A percentile compares a stretch with the other conserved stretches of the same genome.
Conservation (phyloP, 2,329 filamentous ascomycete genomes). For the Leptodontidium sp. region DNA sequence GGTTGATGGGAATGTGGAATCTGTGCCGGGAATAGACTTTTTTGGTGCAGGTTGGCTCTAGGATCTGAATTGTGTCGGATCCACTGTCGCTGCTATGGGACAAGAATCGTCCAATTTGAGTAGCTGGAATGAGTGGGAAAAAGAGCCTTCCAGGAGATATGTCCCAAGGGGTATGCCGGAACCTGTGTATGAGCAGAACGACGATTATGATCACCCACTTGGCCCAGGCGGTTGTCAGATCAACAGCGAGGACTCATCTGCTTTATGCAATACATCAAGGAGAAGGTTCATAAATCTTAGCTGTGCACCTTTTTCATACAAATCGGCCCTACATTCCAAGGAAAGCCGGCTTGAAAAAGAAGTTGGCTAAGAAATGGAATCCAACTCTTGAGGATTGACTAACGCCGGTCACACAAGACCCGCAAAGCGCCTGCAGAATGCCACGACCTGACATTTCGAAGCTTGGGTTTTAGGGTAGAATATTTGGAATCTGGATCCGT, state of each 20-base stretch:
- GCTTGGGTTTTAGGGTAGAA: too few species aligned
- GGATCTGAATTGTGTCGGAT: slow-evolving; percentile 21
- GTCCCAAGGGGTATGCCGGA: background rate
- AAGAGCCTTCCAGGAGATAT: background rate
- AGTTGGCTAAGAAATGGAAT: slow-evolving; percentile 44
- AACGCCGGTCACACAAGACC: too few species aligned
- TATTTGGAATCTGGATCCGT: too few species aligned
- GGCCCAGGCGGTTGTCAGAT: background rate
- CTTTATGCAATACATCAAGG: slow-evolving; percentile 34
- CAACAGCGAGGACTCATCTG: slow-evolving; percentile 50
- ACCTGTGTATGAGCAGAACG: slow-evolving; percentile 7
- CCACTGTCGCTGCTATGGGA: slow-evolving; percentile 16
- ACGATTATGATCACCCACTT: background rate
- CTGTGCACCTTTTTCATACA: too few species aligned
- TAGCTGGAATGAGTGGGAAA: background rate
- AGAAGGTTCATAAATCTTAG: slow-evolving; percentile 23
- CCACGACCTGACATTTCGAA: too few species aligned
- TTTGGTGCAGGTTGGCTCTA: slow-evolving; percentile 2
- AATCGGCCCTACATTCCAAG: too few species aligned
- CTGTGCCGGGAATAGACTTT: slow-evolving; percentile 7
- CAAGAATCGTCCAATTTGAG: slow-evolving; percentile 3
- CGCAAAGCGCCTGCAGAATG: too few species aligned
- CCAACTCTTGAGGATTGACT: too few species aligned
- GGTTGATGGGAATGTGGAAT: background rate
- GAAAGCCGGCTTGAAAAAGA: too few species aligned